Conservation (phyloP, 2,329 filamentous ascomycete genomes). For the Cladosporium sp. region DNA sequence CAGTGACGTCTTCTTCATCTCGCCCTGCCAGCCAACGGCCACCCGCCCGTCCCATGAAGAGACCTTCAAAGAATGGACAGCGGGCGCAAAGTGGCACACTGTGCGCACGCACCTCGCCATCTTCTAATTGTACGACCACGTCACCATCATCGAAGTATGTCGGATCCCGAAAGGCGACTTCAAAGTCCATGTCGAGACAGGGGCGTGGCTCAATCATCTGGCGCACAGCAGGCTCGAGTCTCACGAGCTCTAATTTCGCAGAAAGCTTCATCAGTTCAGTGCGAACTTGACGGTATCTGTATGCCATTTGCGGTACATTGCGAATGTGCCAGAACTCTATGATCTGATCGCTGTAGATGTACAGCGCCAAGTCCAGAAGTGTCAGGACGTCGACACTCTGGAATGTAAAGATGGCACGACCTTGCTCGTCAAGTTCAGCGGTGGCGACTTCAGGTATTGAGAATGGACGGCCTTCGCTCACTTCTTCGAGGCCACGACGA, state of each 20-base stretch:
- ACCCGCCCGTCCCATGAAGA: conserved; percentile 82
- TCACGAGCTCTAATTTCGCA: conserved; percentile 62
- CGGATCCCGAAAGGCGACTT: conserved; percentile 61
- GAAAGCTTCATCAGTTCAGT: conserved; percentile 85
- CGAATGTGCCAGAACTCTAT: conserved; percentile 83
- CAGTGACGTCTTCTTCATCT: conserved; percentile 50
- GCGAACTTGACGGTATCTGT: conserved; percentile 73
- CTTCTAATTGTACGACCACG: conserved; percentile 70
- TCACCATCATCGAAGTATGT: conserved; percentile 76
- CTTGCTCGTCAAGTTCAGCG: conserved; percentile 49
- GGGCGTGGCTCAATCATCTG: conserved; percentile 63
- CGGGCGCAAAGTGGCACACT: conserved; percentile 74
- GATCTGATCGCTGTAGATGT: conserved; percentile 72
- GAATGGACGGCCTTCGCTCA: conserved; percentile 49
- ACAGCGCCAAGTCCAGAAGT: conserved; percentile 73
- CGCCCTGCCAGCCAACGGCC: conserved; percentile 67
- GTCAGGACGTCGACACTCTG: conserved; percentile 70
- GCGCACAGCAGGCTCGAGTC: conserved; percentile 71
- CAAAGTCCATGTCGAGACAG: conserved; percentile 66
- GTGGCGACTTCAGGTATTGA: conserved; percentile 57
- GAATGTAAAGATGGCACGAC: conserved; percentile 59
- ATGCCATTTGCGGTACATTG: conserved; percentile 59
- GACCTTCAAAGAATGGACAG: conserved; percentile 85
- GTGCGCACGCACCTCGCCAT: conserved; percentile 65
- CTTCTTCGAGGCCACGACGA: conserved; percentile 56